phyloP scores from a whole-genome alignment of 768 basidiomycete genomes.

The Jaapia argillacea region DNA sequence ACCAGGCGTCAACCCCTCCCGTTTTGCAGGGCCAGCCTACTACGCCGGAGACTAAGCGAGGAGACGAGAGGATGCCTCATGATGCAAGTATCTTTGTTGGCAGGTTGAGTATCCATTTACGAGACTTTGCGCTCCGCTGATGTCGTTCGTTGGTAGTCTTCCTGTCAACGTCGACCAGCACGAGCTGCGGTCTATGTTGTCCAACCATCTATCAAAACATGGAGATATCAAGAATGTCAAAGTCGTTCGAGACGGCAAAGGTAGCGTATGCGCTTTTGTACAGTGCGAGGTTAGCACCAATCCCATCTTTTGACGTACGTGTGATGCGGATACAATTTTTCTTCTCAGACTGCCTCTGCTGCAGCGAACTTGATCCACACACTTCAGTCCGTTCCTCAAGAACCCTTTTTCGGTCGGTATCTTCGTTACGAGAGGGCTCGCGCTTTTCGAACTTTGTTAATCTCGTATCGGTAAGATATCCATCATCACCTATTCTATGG shows the following conservation, averaged over 20 bases:
- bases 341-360: slow-evolving; percentile 39
- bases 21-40: neutral
- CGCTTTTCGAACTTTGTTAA: slow-evolving; percentile 60
- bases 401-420: slow-evolving; percentile 60
- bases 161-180: slow-evolving; percentile 57
- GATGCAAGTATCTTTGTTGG: slow-evolving; percentile 82
- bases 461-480: slow-evolving; percentile 72
- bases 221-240: slow-evolving; percentile 57
- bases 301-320: slow-evolving; percentile 3
- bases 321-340: neutral
- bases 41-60: neutral
- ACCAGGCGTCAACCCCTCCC: no score
- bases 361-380: slow-evolving; percentile 51
- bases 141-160: no score
- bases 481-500: no score
- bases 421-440: slow-evolving; percentile 74
- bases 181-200: slow-evolving; percentile 51
- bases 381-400: slow-evolving; percentile 43
- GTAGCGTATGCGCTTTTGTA: slow-evolving; percentile 76
- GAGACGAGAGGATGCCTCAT: slow-evolving; percentile 41
- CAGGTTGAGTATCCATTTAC: slow-evolving; percentile 35
- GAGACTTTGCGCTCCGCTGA: slow-evolving; percentile 2
- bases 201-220: slow-evolving; percentile 57
- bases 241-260: slow-evolving; percentile 66
- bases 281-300: slow-evolving; percentile 57